phyloP scores from a whole-genome alignment of 495 filamentous ascomycete species.

The Podospora pseudocomata region DNA sequence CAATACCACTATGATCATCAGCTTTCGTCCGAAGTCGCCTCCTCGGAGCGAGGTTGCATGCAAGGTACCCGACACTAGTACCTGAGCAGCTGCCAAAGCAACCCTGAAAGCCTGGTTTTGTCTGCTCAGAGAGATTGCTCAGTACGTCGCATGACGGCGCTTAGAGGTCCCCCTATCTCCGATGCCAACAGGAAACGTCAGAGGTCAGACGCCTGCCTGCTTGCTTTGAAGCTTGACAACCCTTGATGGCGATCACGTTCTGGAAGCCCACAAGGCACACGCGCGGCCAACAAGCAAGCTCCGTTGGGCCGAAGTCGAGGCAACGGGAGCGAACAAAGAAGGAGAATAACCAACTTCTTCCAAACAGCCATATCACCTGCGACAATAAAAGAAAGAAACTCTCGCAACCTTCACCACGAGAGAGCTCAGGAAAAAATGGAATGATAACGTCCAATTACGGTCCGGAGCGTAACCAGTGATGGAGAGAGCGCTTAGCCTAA shows the following conservation, averaged over 20 bases:
- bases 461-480: constrained; percentile 7
- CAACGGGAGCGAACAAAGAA: background rate
- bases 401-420: background rate
- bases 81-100: constrained; percentile 1
- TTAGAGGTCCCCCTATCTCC: constrained; percentile 2
- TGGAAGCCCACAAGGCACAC: constrained; percentile 22
- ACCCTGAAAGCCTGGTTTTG: constrained; percentile 20
- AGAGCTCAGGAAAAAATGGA: constrained; percentile 15
- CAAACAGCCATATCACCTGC: constrained; percentile 19
- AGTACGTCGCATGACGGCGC: constrained; percentile 10
- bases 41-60: constrained; percentile 15
- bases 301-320: constrained; percentile 5
- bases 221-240: background rate
- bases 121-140: constrained; percentile 1
- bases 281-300: constrained; percentile 4
- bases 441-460: constrained; percentile 26
- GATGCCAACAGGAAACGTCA: background rate
- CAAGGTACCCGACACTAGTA: constrained; percentile 34
- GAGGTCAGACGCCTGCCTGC: constrained; percentile 1
- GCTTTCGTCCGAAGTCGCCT: constrained; percentile 16
- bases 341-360: constrained; percentile 14
- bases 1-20: constrained; percentile 18
- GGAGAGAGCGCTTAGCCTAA: constrained; percentile 16
- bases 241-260: constrained; percentile 23
- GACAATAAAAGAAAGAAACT: too few relatives aligned